Evolutionary conservation across 192 early-diverging fungal genomes (phyloP), one percentile per base, ranked within the genome.

Genomic region (Backusella westeae): DNA sequence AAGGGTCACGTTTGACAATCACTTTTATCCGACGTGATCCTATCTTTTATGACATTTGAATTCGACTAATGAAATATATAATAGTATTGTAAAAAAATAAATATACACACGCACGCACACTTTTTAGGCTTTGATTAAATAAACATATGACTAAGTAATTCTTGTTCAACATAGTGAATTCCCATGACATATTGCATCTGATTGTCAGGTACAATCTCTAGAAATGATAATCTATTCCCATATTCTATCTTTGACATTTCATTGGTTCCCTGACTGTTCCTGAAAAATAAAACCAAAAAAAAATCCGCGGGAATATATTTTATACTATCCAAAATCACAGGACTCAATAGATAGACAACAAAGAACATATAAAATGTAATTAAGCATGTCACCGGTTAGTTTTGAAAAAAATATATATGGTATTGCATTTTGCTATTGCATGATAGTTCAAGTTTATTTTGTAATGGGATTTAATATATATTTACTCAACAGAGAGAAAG

Each of bases 21-120:
- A 63, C n/a, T 63, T 59, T 26, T 23, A 63, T 14, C 56, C 56
- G 56, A 63, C 56, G 56, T 63, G 56, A 63, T 63, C 56, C 56
- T 63, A 63, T 63, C 56, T 63, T 23, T n/a, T 63, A 63, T 63
- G 56, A 63, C 56, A 63, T 63, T 63, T 63, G 56, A 63, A 63
- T 63, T 29, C 56, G 21, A 63, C 23, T 29, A 63, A 26, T 29
- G 9, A 10, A 26, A 63, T n/a, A 49, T 7, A 49, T 49, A n/a
- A n/a, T 49, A 7, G 15, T 49, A 49, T n/a, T 49, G 12, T 29
- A 63, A n/a, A 32, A 32, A 32, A 52, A 52, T 23, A 59, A 59
- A 59, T 59, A 59, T 59, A 59, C 23, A 59, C 23, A 53, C 19
- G 38, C 38, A 39, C 38, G 1, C 9, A 26, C 3, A 63, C 23